Evolutionary conservation across 75 land plant species (phyloP), one percentile per base, ranked within the genome.

Genomic region (Gnetum montanum): DNA sequence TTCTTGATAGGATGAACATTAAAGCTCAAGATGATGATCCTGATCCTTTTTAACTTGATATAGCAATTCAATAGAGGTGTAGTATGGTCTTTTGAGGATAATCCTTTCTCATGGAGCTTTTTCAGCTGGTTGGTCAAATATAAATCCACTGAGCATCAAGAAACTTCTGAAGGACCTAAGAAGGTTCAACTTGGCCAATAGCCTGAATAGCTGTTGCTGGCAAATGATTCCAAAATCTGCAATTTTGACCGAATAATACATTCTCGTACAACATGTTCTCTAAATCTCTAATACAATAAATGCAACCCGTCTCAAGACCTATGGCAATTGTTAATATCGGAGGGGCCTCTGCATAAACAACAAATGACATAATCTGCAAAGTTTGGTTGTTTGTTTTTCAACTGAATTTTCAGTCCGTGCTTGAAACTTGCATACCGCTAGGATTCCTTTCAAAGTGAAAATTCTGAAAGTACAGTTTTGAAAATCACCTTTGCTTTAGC

Each of bases 51-150:
- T 57, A 93, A 55, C 59, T 93, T 93, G 34, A 90, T 82, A 67
- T 89, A 93, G 70, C 98, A 93, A 49, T 93, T 93, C 31, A 93
- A 49, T 47, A 93, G 76, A 55, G 85, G 82, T 30, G 98, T 89
- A n/a, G 98, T 93, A 58, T 85, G 90, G 56, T 93, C 95, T 54
- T 93, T 88, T n/a, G 96, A 82, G 40, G 90, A 95, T 50, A 93
- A 60, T 20, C 90, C 90, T 58, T 83, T 85, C 59, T 93, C 98
- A 75, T 88, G 98, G 27, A 88, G 66, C 31, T 89, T 89, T 60
- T 93, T 90, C 65, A 93, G 64, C 62, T 93, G 89, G 60, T 79
- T 77, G 5, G 98, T 93, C 20, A 93, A 70, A 63, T 93, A 48
- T 89, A 72, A 59, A 93, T 85, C 38, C 86, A 67, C 66, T 89